phyloP scores from a whole-genome alignment of 2,329 filamentous ascomycete genomes.

The Claviceps monticola region DNA sequence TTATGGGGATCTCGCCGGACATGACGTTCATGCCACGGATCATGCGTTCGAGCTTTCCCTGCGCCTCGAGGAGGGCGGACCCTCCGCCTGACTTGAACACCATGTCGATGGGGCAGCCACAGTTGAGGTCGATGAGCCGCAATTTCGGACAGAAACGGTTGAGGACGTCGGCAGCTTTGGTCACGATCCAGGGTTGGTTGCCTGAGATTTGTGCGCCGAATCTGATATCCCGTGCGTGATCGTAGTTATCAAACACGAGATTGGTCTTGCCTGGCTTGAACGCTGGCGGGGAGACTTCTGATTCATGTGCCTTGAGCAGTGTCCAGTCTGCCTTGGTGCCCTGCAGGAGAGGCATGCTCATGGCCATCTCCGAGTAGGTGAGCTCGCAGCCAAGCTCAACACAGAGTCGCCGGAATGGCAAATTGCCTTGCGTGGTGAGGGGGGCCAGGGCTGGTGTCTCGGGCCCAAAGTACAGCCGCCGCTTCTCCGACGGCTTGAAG shows the following conservation, averaged over 20 bases:
- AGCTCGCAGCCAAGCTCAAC: slow-evolving; percentile 79
- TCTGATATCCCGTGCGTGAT: slow-evolving; percentile 68
- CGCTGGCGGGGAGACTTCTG: slow-evolving; percentile 60
- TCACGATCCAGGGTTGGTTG: slow-evolving; percentile 79
- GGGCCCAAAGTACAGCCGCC: slow-evolving; percentile 80
- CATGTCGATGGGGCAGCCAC: slow-evolving; percentile 91
- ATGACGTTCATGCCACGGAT: slow-evolving; percentile 92
- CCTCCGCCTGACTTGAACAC: slow-evolving; percentile 80
- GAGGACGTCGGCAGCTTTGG: slow-evolving; percentile 77
- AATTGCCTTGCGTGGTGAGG: slow-evolving; percentile 89
- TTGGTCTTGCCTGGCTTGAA: slow-evolving; percentile 36
- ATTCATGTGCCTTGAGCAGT: slow-evolving; percentile 80
- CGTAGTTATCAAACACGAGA: slow-evolving; percentile 59
- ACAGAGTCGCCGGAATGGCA: slow-evolving; percentile 85
- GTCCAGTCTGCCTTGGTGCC: slow-evolving; percentile 91
- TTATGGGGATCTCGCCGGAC: slow-evolving; percentile 81
- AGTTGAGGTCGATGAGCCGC: slow-evolving; percentile 88
- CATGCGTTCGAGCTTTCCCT: slow-evolving; percentile 83
- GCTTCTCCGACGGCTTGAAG: slow-evolving; percentile 83
- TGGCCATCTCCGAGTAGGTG: slow-evolving; percentile 97
- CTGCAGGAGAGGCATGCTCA: slow-evolving; percentile 78
- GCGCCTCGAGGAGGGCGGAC: slow-evolving; percentile 80
- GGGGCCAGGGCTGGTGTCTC: slow-evolving; percentile 92
- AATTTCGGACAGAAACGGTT: slow-evolving; percentile 66
- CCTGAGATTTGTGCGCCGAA: slow-evolving; percentile 90